These are phyloP conservation scores for Boletus fagicola DNA, from an alignment of 768 basidiomycete species.

Conservation along the genomic window DNA sequence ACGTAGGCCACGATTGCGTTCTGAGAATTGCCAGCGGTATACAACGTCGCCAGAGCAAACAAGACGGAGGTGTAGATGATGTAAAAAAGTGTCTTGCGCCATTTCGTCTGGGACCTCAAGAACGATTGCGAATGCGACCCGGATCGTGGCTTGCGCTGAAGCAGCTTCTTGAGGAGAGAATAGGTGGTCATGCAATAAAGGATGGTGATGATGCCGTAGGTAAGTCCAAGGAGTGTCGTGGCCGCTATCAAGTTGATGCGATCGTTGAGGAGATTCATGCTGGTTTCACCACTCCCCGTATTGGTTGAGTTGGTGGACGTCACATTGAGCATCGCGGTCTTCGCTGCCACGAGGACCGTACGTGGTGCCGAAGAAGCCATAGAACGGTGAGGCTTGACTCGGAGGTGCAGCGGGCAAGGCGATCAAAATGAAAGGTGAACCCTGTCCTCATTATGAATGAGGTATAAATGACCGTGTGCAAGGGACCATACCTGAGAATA, in stretches of 20 bases:
- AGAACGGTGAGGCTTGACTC: constrained; percentile 1
- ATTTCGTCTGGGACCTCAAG: neutral
- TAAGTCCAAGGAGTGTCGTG: constrained; percentile 23
- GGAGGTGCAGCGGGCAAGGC: constrained; percentile 10
- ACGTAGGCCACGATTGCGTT: constrained; percentile 30
- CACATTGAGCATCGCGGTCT: constrained; percentile 7
- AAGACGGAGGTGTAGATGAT: constrained; percentile 26
- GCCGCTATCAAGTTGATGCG: constrained; percentile 26
- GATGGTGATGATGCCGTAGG: constrained; percentile 22
- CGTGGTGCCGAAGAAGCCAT: constrained; percentile 4
- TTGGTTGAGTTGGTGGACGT: constrained; percentile 9
- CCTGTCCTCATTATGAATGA: constrained; percentile 16
- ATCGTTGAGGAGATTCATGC: constrained; percentile 16
- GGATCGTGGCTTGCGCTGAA: constrained; percentile 4
- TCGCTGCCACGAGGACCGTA: constrained; percentile 5
- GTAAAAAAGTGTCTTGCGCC: constrained; percentile 27
- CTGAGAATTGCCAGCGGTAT: constrained; percentile 29
- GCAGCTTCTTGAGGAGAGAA: constrained; percentile 21
- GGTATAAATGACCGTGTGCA: constrained; percentile 28
- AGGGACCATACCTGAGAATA: constrained; percentile 5
- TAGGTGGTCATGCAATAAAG: constrained; percentile 22
- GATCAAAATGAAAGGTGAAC: constrained; percentile 15
- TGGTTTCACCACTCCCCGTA: constrained; percentile 3
- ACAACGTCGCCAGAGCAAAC: constrained; percentile 30
- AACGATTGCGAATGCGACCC: constrained; percentile 8